Evolutionary conservation across 108 stramenopile species (phyloP), one percentile per base, ranked within the genome.

Genomic region (Pelagomonas calceolata): DNA sequence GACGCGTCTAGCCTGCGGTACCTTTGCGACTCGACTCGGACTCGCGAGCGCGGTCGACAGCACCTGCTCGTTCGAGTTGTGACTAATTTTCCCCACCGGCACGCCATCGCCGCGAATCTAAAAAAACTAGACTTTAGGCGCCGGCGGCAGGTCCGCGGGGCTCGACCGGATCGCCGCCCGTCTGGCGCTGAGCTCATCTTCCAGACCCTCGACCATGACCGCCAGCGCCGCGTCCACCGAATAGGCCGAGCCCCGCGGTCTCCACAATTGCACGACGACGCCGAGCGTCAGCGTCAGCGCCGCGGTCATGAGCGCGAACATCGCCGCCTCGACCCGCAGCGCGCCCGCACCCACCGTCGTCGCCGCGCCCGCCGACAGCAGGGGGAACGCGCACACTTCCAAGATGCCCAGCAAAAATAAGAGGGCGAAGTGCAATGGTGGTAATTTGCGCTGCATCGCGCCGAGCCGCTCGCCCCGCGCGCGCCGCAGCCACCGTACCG

Each of bases 231-330:
- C 81, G 73, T 82, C 81, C 12, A 76, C 78, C 73, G 78, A 79
- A 36, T 82, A 82, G 5, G 77, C 81, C 0, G 78, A 75, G 37
- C 84, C 68, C 21, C 14, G 36, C 5, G 68, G 68, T 46, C 26
- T 17, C 51, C 51, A 60, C 21, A 60, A 26, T 26, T 60, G 51
- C 21, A 60, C 10, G 21, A 77, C 78, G 66, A 87, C 85, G 66
- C 86, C 75, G 74, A 90, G 80, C 36, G 82, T 81, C 66, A 90
- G 67, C 15, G 72, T 72, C 65, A 92, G 82, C 17, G 86, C 88
- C 72, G 88, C 85, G 30, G 70, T 80, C 45, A 84, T 68, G 60
- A 84, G 63, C 64, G 78, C 79, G 67, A 84, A 80, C 73, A 80
- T 73, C 60, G 77, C 77, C 26, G 78, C 78, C 70, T 84, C 80